Conservation (phyloP, 2,329 filamentous ascomycete species). For the Epichloe typhina region DNA sequence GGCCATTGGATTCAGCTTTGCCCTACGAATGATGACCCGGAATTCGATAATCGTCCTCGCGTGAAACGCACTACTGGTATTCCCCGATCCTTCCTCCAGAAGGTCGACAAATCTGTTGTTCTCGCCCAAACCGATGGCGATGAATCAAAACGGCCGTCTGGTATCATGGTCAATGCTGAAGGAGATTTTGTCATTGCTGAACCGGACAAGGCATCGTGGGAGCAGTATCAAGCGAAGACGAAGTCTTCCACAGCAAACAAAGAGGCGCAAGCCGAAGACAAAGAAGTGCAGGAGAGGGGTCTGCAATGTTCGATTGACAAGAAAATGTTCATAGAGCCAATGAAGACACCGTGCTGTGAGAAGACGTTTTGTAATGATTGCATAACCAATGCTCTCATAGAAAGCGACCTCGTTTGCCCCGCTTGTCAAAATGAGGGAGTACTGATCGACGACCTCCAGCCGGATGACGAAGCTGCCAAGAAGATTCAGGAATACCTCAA, state of each 20-base stretch:
- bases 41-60: conserved; percentile 83
- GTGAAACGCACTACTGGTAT: conserved; percentile 97
- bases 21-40: conserved; percentile 95
- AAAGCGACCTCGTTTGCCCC: conserved; percentile 94
- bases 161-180: conserved; percentile 95
- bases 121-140: conserved; percentile 60
- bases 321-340: conserved; percentile 95
- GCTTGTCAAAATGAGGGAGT: conserved; percentile 83
- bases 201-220: conserved; percentile 91
- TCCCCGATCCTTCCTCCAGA: conserved; percentile 87
- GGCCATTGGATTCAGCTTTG: conserved; percentile 99
- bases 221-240: conserved; percentile 89
- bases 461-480: conserved; percentile 64
- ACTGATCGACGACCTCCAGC: conserved; percentile 78
- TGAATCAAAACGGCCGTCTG: conserved; percentile 74
- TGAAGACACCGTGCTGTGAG: conserved; percentile 96
- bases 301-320: conserved; percentile 94
- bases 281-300: conserved; percentile 77
- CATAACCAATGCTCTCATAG: conserved; percentile 97
- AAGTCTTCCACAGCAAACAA: conserved; percentile 78
- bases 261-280: conserved; percentile 61
- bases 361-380: conserved; percentile 99
- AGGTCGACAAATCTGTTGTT: conserved; percentile 79
- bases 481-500: conserved; percentile 66
- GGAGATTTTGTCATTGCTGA: conserved; percentile 95